Evolutionary conservation across 1,284 basidiomycete genomes (phyloP).

Genomic region (Xerocomus minutiporus): DNA sequence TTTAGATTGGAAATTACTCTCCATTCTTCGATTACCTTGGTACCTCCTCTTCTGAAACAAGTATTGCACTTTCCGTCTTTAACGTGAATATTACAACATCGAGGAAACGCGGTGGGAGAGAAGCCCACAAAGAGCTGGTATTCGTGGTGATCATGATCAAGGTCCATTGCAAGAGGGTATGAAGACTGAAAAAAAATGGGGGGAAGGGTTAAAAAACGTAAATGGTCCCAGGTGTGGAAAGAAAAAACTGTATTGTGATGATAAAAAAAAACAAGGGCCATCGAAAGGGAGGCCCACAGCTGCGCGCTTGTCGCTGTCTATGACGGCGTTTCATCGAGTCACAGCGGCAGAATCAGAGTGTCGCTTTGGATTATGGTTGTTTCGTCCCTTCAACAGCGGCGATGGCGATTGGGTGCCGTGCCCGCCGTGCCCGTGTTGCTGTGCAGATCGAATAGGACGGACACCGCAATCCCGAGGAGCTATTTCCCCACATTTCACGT

Average conservation of each 20-base stretch:
- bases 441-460: slow-evolving; percentile 38
- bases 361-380: slow-evolving; percentile 27
- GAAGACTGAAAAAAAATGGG: slow-evolving; percentile 1
- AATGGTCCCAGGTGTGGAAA: slow-evolving; percentile 9
- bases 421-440: slow-evolving; percentile 29
- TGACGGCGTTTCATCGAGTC: slow-evolving; percentile 24
- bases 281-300: background rate
- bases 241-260: slow-evolving; percentile 1
- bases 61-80: slow-evolving; percentile 13
- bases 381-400: slow-evolving; percentile 28
- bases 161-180: slow-evolving; percentile 26
- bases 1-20: slow-evolving; percentile 23
- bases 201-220: slow-evolving; percentile 10
- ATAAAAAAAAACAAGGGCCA: background rate
- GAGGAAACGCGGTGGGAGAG: slow-evolving; percentile 1
- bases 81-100: slow-evolving; percentile 18
- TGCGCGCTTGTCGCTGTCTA: slow-evolving; percentile 14
- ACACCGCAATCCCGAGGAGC: slow-evolving; percentile 74
- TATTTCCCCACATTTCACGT: slow-evolving; percentile 78
- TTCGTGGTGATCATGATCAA: slow-evolving; percentile 14
- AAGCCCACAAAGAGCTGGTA: slow-evolving; percentile 11
- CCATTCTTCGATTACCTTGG: slow-evolving; percentile 20
- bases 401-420: slow-evolving; percentile 23
- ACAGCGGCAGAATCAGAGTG: slow-evolving; percentile 23
- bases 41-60: slow-evolving; percentile 15